These are phyloP conservation scores for Phaeolepiota aurea DNA, from an alignment of 768 basidiomycete genomes.

Conservation along the genomic window DNA sequence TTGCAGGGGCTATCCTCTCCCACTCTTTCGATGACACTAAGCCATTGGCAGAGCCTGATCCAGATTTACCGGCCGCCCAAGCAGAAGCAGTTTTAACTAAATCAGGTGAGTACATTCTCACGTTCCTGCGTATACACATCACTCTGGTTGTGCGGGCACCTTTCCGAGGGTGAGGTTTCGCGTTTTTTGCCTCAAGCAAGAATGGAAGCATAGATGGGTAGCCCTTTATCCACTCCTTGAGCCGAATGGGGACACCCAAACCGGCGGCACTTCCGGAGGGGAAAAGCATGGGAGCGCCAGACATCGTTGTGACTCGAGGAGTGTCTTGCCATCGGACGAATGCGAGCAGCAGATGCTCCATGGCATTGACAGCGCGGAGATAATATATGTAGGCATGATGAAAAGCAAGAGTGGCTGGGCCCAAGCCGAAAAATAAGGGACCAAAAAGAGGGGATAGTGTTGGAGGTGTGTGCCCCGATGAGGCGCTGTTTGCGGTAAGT, in stretches of 20 bases:
- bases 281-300: conserved; percentile 15
- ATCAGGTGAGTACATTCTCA: conserved; percentile 83
- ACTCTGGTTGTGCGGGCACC: conserved; percentile 76
- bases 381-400: conserved; percentile 52
- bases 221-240: conserved; percentile 86
- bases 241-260: conserved; percentile 72
- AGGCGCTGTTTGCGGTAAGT: conserved; percentile 74
- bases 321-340: conserved; percentile 81
- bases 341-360: conserved; percentile 88
- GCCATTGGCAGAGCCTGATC: conserved; percentile 25
- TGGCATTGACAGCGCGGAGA: conserved; percentile 76
- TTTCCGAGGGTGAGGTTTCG: conserved; percentile 56
- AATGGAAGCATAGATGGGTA: conserved; percentile 77
- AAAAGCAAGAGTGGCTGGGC: conserved; percentile 38
- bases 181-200: conserved; percentile 40
- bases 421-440: conserved; percentile 82
- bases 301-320: conserved; percentile 24
- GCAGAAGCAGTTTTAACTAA: conserved; percentile 57
- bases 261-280: conserved; percentile 43
- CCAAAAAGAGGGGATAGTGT: conserved; percentile 86
- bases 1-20: conserved; percentile 61
- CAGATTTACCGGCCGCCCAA: conserved; percentile 30
- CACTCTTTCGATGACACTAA: conserved; percentile 65
- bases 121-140: conserved; percentile 69
- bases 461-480: conserved; percentile 86